Evolutionary conservation across 192 early-diverging fungal species (phyloP).

Genomic region (Dissophora ornata): DNA sequence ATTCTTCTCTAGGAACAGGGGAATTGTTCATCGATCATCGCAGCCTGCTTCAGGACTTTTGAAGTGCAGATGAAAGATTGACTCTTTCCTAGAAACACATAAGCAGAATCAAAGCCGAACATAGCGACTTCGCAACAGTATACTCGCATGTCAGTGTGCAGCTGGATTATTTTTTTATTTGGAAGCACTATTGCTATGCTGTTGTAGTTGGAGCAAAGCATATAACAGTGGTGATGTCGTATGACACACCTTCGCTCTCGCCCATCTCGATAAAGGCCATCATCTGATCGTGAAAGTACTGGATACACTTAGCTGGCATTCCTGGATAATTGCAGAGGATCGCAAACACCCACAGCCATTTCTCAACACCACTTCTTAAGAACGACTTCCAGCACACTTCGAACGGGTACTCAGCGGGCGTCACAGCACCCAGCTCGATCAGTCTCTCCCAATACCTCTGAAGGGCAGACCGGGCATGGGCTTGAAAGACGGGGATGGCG

Average conservation of each 20-base stretch:
- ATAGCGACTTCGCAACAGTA: no score
- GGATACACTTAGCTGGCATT: slow-evolving; percentile 19
- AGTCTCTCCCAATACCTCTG: slow-evolving; percentile 33
- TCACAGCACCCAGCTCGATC: slow-evolving; percentile 16
- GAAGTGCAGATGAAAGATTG: no score
- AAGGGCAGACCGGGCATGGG: slow-evolving; percentile 20
- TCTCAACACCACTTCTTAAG: slow-evolving; percentile 34
- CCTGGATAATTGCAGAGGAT: slow-evolving; percentile 35
- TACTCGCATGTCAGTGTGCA: no score
- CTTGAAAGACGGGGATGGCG: slow-evolving; percentile 19
- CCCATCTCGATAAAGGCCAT: slow-evolving; percentile 36
- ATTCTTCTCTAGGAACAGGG: no score
- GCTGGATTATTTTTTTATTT: no score
- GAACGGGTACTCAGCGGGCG: slow-evolving; percentile 21
- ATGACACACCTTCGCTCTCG: slow-evolving; percentile 17
- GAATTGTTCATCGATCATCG: no score
- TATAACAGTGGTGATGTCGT: slow-evolving; percentile 31
- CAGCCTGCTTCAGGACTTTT: no score
- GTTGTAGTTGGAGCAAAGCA: slow-evolving; percentile 12
- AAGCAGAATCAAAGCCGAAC: no score
- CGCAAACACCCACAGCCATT: slow-evolving; percentile 36
- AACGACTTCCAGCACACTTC: slow-evolving; percentile 36
- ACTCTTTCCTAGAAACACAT: no score
- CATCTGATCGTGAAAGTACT: slow-evolving; percentile 40
- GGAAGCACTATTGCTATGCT: neutral